Evolutionary conservation across 768 basidiomycete genomes (phyloP).

Genomic region (Chalciporus sphaerocephalus): DNA sequence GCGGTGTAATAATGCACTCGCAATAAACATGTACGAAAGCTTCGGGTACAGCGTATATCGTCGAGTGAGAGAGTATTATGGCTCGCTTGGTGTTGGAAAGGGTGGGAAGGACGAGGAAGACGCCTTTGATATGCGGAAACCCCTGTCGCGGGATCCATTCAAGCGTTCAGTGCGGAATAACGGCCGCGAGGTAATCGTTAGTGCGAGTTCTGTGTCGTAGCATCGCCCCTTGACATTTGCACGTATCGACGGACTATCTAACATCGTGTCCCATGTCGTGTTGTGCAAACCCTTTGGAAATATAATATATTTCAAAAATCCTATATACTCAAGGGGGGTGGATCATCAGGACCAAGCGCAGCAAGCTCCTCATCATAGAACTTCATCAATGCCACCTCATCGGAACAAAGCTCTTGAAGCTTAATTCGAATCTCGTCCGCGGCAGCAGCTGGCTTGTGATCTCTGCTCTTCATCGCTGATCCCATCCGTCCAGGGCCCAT

Average conservation of each 20-base stretch:
- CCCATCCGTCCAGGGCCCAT: slow-evolving; percentile 70
- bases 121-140: slow-evolving; percentile 84
- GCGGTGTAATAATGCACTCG: slow-evolving; percentile 78
- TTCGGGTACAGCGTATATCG: slow-evolving; percentile 93
- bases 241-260: neutral
- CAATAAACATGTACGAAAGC: slow-evolving; percentile 88
- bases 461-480: slow-evolving; percentile 49
- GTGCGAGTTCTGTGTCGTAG: slow-evolving; percentile 36
- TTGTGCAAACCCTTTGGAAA: slow-evolving; percentile 2
- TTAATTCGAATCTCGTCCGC: slow-evolving; percentile 60
- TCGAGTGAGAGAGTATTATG: slow-evolving; percentile 87
- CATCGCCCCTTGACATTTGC: slow-evolving; percentile 4
- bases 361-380: slow-evolving; percentile 77
- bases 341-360: slow-evolving; percentile 41
- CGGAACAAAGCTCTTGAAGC: slow-evolving; percentile 62
- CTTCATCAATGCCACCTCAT: slow-evolving; percentile 44
- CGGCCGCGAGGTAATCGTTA: slow-evolving; percentile 68
- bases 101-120: slow-evolving; percentile 83
- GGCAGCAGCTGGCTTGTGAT: slow-evolving; percentile 48
- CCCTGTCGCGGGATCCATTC: slow-evolving; percentile 55
- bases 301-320: slow-evolving; percentile 9
- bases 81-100: slow-evolving; percentile 67
- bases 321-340: slow-evolving; percentile 43
- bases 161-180: slow-evolving; percentile 67
- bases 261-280: slow-evolving; percentile 7